Evolutionary conservation across 2,329 filamentous ascomycete genomes (phyloP), one percentile per base, ranked within the genome.

Genomic region (Metarhizium humberi): DNA sequence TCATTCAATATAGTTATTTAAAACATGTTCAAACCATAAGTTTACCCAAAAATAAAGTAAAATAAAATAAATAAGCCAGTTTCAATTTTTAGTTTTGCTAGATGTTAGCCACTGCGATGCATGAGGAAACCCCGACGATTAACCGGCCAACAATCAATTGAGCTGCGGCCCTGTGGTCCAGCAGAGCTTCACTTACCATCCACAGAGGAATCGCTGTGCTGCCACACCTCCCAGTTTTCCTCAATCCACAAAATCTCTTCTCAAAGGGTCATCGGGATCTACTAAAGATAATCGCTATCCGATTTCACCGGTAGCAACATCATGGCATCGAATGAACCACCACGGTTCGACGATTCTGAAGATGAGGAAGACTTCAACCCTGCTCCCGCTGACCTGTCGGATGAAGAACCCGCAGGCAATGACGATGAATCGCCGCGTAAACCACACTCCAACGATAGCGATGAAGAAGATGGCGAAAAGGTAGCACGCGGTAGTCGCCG

Each of bases 361-460:
- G 89, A 94, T 52, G 91, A 95, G 63, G 86, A 88, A 58, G 87
- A 92, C 69, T 96, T 96, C 79, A 95, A 96, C 69, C 92, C 91
- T 52, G 83, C 80, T 51, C 86, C 87, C 20, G 86, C 82, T 57
- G 82, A 90, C 56, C 66, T 82, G 38, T 94, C 88, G 3, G 89
- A 92, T 61, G 85, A 72, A 5, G 71, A 73, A 53, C 66, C 65
- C 25, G 72, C 69, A 40, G 73, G 73, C 3, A 71, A 74, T 25
- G 71, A 76, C 8, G 73, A 77, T n/a, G 75, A 72, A 16, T 50
- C 54, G 30, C 54, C 55, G 7, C 53, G 45, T 40, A 54, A 56
- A 48, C 29, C 61, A 46, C 59, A 59, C 49, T 50, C 58, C 49
- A 60, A 62, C 58, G 66, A 63, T 40, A 63, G 62, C 38, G 66